These are phyloP conservation scores for Naganishia antarctica DNA, from an alignment of 768 basidiomycete species.

Conservation along the genomic window DNA sequence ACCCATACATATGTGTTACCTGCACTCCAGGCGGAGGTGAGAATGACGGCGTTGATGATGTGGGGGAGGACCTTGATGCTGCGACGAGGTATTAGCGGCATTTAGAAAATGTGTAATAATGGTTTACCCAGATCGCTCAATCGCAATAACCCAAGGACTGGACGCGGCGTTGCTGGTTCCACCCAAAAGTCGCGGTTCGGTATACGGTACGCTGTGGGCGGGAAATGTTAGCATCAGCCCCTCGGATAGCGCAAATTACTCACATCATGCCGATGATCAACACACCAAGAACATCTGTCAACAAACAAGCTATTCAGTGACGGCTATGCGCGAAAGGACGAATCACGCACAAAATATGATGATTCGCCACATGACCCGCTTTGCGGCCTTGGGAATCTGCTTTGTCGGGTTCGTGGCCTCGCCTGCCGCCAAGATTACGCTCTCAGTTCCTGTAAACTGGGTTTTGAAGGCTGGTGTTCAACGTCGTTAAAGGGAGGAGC, in stretches of 20 bases:
- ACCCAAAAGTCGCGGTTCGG: constrained; percentile 31
- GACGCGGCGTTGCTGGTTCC: constrained; percentile 41
- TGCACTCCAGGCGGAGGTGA: constrained; percentile 40
- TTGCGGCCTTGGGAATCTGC: constrained; percentile 71
- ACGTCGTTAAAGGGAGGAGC: no score
- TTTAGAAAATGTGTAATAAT: no score
- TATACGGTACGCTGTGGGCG: constrained; percentile 32
- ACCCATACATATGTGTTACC: constrained; percentile 43
- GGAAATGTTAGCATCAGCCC: not conserved
- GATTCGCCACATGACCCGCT: constrained; percentile 58
- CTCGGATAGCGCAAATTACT: not conserved
- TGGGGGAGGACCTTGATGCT: constrained; percentile 38
- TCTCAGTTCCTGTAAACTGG: constrained; percentile 51
- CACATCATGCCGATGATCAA: constrained; percentile 45
- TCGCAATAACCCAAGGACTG: constrained; percentile 49
- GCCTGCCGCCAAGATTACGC: constrained; percentile 59
- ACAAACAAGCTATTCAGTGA: not conserved
- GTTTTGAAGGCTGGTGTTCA: no score
- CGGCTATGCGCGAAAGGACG: no score
- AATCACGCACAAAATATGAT: constrained; percentile 14
- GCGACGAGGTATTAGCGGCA: not conserved
- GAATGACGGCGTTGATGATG: constrained; percentile 44
- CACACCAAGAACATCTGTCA: constrained; percentile 32
- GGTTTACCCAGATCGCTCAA: constrained; percentile 32
- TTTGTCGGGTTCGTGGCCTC: constrained; percentile 73